Percentiles rank a stretch among this genome's conserved stretches.
Evolutionary conservation across 768 basidiomycete genomes (phyloP).

Genomic region (Paxillus rubicundulus): DNA sequence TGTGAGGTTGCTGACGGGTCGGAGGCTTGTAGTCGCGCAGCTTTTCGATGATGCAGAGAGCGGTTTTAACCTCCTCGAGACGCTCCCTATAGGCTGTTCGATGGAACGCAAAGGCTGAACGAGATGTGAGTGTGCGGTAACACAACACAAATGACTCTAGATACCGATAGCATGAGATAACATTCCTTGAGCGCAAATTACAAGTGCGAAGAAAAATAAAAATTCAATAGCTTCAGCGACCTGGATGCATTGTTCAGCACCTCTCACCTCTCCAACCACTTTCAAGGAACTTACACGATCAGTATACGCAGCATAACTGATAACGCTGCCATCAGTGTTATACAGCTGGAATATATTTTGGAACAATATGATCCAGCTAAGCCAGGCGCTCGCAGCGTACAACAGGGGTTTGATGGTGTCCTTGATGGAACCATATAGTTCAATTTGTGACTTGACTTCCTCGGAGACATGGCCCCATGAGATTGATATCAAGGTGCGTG

Average conservation of each 20-base stretch:
- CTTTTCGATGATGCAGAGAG: conserved; percentile 61
- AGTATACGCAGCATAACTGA: conserved; percentile 62
- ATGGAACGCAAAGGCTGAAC: conserved; percentile 68
- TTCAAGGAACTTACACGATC: conserved; percentile 41
- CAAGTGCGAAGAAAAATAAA: conserved; percentile 69
- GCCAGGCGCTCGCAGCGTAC: conserved; percentile 69
- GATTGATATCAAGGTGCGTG: conserved; percentile 50
- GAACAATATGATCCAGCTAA: conserved; percentile 77
- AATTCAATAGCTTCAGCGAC: conserved; percentile 66
- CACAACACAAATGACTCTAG: background rate
- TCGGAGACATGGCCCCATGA: conserved; percentile 80
- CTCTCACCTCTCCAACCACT: background rate
- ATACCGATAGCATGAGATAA: conserved; percentile 62
- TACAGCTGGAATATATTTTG: conserved; percentile 60
- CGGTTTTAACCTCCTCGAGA: conserved; percentile 50
- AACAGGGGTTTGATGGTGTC: conserved; percentile 67
- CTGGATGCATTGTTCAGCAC: conserved; percentile 29
- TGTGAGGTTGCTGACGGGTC: conserved; percentile 29
- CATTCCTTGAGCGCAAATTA: conserved; percentile 63
- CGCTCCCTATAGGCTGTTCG: conserved; percentile 76
- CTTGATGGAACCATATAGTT: conserved; percentile 70
- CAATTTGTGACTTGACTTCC: conserved; percentile 58
- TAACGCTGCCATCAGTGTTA: conserved; percentile 32
- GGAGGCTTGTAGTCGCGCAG: conserved; percentile 63
- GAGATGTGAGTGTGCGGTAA: background rate